Base-by-base conservation (phyloP, 2,329 filamentous ascomycete species). In the Teratosphaeria pseudoeucalypti region DNA sequence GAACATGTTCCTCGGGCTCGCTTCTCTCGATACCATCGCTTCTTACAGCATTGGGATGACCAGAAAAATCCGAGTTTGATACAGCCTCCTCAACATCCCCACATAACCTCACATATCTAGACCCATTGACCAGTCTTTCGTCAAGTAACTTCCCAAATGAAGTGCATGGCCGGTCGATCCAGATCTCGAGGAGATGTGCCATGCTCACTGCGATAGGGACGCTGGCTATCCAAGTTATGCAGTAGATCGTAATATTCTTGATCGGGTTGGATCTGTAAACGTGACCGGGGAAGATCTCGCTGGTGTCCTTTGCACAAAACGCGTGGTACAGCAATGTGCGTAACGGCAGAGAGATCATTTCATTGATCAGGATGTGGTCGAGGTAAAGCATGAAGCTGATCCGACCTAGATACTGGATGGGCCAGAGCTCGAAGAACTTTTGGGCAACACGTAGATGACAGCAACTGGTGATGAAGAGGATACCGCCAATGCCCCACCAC, bases 371-470 rank as follows among this genome's bases (percentile, higher is more conserved):
- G 6, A 49, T 49, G 47, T 66, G 65, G 12, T 61, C 62, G n/a
- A 66, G 56, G 56, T 66, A 66, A 6, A 66, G 58, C 64, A 66
- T 66, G 49, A 59, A 66, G 57, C 61, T 64, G 57, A 66, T 54
- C 12, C 61, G 57, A 12, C 64, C 64, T 9, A 66, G 57, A 47
- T 65, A 64, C 12, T 63, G 58, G 52, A 59, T 26, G 27, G 61
- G 47, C 9, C 54, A 52, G 34, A 58, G 39, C 39, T 62, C 57
- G 57, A 65, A 64, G 39, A 65, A 43, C 11, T 57, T 43, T 12
- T 57, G 56, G 34, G 61, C 54, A 12, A 19, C 23, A 12, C 55
- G 9, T 10, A 64, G 58, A 55, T 65, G 64, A 57, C 58, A 62
- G 9, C 55, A 52, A 29, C 57, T 59, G 54, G 57, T 54, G 37